Percentiles rank a stretch among this genome's conserved stretches.
Evolutionary conservation across 495 filamentous ascomycete species (phyloP).

Genomic region (Neurospora sp.): DNA sequence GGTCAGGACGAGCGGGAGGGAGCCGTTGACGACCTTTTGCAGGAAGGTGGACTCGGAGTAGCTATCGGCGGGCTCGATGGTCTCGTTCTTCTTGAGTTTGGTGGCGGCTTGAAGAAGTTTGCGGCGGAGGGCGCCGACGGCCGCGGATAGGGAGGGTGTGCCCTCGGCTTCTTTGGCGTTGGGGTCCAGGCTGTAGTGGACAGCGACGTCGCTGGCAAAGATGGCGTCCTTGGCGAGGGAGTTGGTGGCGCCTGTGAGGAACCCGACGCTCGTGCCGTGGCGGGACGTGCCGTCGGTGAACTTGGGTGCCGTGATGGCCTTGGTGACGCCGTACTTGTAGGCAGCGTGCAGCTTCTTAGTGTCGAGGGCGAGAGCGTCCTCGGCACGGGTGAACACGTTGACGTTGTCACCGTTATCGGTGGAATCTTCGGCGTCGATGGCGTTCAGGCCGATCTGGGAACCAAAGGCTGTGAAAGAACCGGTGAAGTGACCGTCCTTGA

Average conservation of each 20-base stretch:
- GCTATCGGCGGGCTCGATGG: conserved; percentile 12
- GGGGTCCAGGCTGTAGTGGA: conserved; percentile 34
- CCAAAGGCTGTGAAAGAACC: conserved; percentile 46
- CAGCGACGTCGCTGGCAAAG: conserved; percentile 30
- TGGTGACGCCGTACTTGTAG: conserved; percentile 35
- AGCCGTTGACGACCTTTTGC: conserved; percentile 26
- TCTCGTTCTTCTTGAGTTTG: conserved; percentile 11
- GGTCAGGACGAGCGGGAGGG: conserved; percentile 28
- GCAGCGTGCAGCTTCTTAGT: conserved; percentile 34
- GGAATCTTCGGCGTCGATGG: conserved; percentile 40
- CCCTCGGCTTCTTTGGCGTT: conserved; percentile 21
- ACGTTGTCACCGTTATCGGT: conserved; percentile 37
- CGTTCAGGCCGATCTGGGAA: conserved; percentile 42
- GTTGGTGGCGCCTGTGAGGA: conserved; percentile 29
- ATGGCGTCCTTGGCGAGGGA: conserved; percentile 23
- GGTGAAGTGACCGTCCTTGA: conserved; percentile 46
- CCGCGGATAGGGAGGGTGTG: conserved; percentile 29
- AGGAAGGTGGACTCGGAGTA: conserved; percentile 32
- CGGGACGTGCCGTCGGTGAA: conserved; percentile 23
- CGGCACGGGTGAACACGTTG: conserved; percentile 31
- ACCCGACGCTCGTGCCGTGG: conserved; percentile 37
- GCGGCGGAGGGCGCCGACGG: conserved; percentile 26
- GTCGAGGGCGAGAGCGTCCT: conserved; percentile 35
- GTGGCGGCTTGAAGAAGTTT: conserved; percentile 33
- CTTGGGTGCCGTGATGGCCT: conserved; percentile 34